Evolutionary conservation across 2,329 filamentous ascomycete species (phyloP).

Genomic region (Neopestalotiopsis sp.): DNA sequence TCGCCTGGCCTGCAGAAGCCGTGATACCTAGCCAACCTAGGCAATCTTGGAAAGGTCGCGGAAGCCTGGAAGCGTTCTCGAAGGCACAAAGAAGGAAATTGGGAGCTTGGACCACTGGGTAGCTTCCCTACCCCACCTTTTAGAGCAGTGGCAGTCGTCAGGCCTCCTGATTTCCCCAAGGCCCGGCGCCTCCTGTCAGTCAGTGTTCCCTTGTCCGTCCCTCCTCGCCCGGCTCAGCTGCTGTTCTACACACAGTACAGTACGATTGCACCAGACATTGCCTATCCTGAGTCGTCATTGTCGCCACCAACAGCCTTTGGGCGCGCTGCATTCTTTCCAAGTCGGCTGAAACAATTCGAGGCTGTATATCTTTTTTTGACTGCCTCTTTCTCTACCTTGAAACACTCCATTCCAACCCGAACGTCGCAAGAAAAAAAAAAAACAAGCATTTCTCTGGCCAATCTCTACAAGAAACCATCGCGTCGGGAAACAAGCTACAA

Average conservation of each 20-base stretch:
- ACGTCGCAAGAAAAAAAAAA: background rate
- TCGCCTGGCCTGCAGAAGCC: background rate
- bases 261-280: background rate
- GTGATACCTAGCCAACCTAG: background rate
- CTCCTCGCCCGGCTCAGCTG: background rate
- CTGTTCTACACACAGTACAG: conserved; percentile 2
- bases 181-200: conserved; percentile 2
- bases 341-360: background rate
- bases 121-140: conserved; percentile 10
- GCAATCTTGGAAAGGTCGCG: conserved; percentile 9
- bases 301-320: conserved; percentile 7
- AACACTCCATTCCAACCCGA: background rate
- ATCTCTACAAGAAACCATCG: background rate
- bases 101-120: conserved; percentile 12
- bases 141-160: conserved; percentile 9
- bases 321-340: background rate
- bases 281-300: conserved; percentile 12
- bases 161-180: conserved; percentile 7
- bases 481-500: background rate
- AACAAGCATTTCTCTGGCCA: background rate
- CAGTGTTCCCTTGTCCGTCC: background rate
- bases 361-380: background rate
- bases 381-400: background rate
- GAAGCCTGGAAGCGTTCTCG: conserved; percentile 15
- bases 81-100: conserved; percentile 16